Conservation (phyloP, 371 early-diverging fungal genomes). For the Syncephalastrum monosporum region DNA sequence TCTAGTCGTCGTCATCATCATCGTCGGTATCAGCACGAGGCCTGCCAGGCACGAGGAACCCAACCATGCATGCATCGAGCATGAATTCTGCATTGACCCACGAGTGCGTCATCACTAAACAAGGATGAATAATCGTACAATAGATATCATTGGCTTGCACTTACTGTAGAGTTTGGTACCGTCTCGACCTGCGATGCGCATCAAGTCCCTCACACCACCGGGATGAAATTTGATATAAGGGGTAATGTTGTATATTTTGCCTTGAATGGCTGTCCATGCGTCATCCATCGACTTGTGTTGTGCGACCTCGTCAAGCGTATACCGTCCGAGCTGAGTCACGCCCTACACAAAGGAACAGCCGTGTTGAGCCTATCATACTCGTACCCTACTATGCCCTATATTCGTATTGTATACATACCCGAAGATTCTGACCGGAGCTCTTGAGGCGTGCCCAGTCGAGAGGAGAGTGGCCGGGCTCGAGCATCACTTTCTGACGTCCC, state of each 20-base stretch:
- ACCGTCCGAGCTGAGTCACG: conserved; percentile 52
- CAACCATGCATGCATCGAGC: conserved; percentile 83
- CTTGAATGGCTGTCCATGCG: conserved; percentile 92
- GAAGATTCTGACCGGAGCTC: conserved; percentile 72
- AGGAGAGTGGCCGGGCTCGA: conserved; percentile 90
- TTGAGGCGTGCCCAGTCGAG: conserved; percentile 92
- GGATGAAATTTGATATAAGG: conserved; percentile 96
- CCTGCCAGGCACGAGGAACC: conserved; percentile 61
- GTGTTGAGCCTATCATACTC: too few species aligned
- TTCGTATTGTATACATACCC: conserved; percentile 40
- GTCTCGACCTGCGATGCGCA: conserved; percentile 95
- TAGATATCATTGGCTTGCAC: conserved; percentile 15
- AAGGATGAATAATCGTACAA: conserved; percentile 1
- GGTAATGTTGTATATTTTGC: conserved; percentile 95
- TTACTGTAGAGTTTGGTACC: conserved; percentile 89
- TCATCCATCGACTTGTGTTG: conserved; percentile 79
- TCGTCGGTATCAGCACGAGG: too few species aligned
- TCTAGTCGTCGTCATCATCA: too few species aligned
- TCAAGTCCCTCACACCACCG: conserved; percentile 82
- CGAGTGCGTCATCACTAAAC: conserved; percentile 76
- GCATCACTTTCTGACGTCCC: conserved; percentile 73
- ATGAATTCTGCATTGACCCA: conserved; percentile 93
- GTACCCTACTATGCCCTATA: too few species aligned
- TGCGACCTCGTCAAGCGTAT: conserved; percentile 77
- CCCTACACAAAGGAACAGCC: conserved; percentile 36